Conservation (phyloP, 306 rosid species). For the Acacia melanoxylon region DNA sequence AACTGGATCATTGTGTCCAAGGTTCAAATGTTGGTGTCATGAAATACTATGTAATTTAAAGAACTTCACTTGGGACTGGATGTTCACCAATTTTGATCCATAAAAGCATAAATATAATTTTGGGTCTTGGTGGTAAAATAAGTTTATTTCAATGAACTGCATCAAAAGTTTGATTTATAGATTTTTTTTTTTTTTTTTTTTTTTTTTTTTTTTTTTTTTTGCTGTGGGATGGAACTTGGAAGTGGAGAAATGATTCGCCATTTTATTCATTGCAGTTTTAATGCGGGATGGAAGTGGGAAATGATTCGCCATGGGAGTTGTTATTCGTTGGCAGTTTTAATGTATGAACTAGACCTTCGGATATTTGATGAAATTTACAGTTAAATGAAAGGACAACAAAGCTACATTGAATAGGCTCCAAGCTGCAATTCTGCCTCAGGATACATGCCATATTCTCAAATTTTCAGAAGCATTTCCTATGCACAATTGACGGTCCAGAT, state of each 20-base stretch:
- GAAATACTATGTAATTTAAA: background rate
- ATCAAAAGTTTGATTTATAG: background rate
- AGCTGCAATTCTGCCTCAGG: constrained; percentile 25
- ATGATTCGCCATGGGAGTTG: too few relatives aligned
- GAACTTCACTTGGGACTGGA: background rate
- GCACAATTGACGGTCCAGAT: constrained; percentile 57
- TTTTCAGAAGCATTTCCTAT: constrained; percentile 51
- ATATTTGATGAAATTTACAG: too few relatives aligned
- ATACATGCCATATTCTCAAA: constrained; percentile 40
- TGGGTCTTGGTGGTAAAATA: background rate
- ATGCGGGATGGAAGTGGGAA: too few relatives aligned
- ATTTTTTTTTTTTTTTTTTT: too few relatives aligned
- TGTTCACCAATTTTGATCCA: background rate
- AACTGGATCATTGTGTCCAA: background rate
- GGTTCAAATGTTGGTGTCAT: background rate
- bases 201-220: too few relatives aligned
- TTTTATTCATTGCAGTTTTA: too few relatives aligned
- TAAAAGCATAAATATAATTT: background rate
- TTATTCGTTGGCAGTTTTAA: too few relatives aligned
- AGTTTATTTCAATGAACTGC: background rate
- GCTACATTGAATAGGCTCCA: constrained; percentile 42
- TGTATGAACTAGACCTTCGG: too few relatives aligned
- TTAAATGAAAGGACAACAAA: constrained; percentile 40
- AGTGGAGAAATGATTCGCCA: too few relatives aligned
- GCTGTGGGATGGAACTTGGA: too few relatives aligned